These are phyloP conservation scores for Botrytis tulipae DNA, from an alignment of 2,329 filamentous ascomycete species.

Conservation along the genomic window DNA sequence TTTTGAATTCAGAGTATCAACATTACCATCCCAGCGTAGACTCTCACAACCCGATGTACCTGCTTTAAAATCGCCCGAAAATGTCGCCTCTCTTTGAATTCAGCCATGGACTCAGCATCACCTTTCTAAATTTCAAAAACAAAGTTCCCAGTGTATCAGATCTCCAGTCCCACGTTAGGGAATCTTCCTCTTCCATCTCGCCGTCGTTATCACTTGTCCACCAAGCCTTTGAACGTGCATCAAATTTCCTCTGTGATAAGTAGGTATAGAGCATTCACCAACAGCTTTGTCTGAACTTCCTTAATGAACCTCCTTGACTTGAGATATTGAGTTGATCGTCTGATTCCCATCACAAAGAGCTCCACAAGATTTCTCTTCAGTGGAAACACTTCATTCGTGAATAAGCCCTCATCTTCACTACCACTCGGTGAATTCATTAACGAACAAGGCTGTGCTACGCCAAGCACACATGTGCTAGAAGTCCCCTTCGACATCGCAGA, in stretches of 20 bases:
- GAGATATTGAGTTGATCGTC: neutral
- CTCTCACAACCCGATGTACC: neutral
- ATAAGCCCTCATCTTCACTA: too few relatives aligned
- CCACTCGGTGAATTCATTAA: neutral
- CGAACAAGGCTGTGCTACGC: neutral
- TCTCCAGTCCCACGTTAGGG: neutral
- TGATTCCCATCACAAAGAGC: rapidly evolving
- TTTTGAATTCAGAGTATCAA: neutral
- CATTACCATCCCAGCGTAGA: neutral
- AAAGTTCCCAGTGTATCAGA: neutral
- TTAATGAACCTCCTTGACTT: too few relatives aligned
- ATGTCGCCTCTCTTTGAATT: rapidly evolving
- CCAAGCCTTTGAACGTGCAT: neutral
- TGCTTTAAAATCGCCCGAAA: rapidly evolving
- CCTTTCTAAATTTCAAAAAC: rapidly evolving
- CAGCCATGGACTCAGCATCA: rapidly evolving
- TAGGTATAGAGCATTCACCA: neutral
- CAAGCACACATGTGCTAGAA: neutral
- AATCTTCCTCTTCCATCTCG: neutral
- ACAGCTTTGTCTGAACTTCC: too few relatives aligned
- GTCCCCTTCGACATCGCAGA: neutral
- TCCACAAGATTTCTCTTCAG: rapidly evolving
- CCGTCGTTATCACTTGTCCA: neutral
- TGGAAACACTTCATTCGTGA: neutral
- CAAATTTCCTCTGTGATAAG: rapidly evolving